Percentiles rank a stretch among this genome's conserved stretches.
These are phyloP conservation scores for Agaricales sp. DNA, from an alignment of 1,284 basidiomycete genomes.

Conservation along the genomic window DNA sequence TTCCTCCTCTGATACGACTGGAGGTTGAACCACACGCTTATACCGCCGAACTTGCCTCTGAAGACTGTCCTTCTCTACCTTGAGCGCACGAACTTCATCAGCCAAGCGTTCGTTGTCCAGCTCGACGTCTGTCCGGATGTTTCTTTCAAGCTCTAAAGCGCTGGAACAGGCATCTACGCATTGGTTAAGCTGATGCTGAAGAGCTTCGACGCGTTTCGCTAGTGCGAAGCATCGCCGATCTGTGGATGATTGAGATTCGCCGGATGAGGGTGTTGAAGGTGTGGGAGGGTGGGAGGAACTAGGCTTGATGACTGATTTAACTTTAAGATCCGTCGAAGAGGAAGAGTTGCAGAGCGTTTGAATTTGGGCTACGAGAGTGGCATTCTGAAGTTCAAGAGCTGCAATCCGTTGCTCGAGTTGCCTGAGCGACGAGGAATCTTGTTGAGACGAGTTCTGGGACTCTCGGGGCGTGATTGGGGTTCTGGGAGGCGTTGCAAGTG, in stretches of 20 bases:
- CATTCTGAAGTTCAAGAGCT: neutral
- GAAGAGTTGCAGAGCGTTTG: too few species aligned
- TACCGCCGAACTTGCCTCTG: neutral
- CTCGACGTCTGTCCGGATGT: slow-evolving; percentile 15
- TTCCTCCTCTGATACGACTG: too few species aligned
- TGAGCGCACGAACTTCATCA: slow-evolving; percentile 9
- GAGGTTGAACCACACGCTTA: neutral
- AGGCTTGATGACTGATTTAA: neutral
- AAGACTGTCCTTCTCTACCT: slow-evolving; percentile 11
- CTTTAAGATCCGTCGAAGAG: neutral
- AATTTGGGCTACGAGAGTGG: too few species aligned
- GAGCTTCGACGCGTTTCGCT: slow-evolving; percentile 10
- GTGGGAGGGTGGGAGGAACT: neutral
- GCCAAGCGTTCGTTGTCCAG: neutral
- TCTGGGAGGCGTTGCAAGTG: neutral
- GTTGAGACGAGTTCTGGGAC: neutral
- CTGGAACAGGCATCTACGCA: slow-evolving; percentile 17
- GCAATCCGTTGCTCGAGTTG: neutral
- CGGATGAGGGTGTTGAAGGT: neutral
- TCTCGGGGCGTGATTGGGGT: neutral
- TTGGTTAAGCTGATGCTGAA: slow-evolving; percentile 15
- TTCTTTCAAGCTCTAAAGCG: slow-evolving; percentile 17
- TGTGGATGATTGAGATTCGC: neutral
- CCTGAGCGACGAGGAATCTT: neutral
- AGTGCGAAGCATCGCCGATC: slow-evolving; percentile 4